A percentile compares a stretch with the other conserved stretches of the same genome.
These are phyloP conservation scores for Ophiorrhiza pumila DNA, from an alignment of 257 asterid species.

Conservation along the genomic window DNA sequence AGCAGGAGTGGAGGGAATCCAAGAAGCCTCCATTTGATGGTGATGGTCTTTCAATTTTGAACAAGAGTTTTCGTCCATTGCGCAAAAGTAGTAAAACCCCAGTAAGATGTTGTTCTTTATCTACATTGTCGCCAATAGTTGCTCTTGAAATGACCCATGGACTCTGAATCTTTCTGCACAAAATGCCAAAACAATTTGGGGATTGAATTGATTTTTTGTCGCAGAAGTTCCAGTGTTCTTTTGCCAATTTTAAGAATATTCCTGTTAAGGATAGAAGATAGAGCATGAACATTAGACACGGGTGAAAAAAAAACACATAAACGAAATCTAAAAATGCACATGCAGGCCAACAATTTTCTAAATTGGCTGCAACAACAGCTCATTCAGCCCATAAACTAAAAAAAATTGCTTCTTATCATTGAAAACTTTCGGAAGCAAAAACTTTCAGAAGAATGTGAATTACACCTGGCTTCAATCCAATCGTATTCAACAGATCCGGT, in stretches of 20 bases:
- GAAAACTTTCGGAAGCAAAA: not conserved
- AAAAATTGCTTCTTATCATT: not conserved
- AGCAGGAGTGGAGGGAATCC: conserved; percentile 71
- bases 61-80: conserved; percentile 46
- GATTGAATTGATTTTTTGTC: not conserved
- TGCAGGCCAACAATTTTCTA: conserved; percentile 17
- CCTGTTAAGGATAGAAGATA: conserved; percentile 8
- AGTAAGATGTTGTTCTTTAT: conserved; percentile 32
- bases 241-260: not conserved
- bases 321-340: not conserved
- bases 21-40: conserved; percentile 32
- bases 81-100: conserved; percentile 28
- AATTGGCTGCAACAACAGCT: conserved; percentile 1
- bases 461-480: not conserved
- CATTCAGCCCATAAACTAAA: not conserved
- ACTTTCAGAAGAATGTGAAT: not conserved
- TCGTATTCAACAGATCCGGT: not conserved
- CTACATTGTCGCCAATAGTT: not conserved
- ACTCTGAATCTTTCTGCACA: conserved; percentile 3
- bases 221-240: not conserved
- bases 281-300: not conserved
- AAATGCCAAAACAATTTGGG: not conserved
- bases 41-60: conserved; percentile 25
- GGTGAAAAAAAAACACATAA: not conserved
- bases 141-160: not conserved